phyloP scores from a whole-genome alignment of 75 land plant genomes.

The Larix kaempferi region DNA sequence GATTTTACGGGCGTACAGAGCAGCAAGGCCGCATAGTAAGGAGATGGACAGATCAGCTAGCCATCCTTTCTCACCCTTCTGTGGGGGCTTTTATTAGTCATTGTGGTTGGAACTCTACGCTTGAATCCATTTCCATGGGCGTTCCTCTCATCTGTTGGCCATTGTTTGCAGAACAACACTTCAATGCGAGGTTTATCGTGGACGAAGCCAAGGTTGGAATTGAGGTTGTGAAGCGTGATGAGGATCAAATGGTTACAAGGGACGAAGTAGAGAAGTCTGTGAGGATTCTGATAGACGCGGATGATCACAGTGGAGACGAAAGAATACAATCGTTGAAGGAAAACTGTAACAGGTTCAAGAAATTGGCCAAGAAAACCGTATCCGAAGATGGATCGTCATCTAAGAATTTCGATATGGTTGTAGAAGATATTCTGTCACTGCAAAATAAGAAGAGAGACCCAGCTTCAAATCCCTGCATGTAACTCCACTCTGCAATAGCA shows the following conservation, averaged over 20 bases:
- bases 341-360: not conserved
- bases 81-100: constrained; percentile 11
- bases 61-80: constrained; percentile 21
- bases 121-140: constrained; percentile 1
- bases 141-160: constrained; percentile 38
- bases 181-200: constrained; percentile 12
- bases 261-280: constrained; percentile 15
- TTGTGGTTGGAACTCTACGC: constrained; percentile 13
- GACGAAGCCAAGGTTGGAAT: constrained; percentile 16
- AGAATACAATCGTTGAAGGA: not conserved
- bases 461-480: no score
- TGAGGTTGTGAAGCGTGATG: not conserved
- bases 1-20: not conserved
- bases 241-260: not conserved
- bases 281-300: constrained; percentile 6
- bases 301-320: constrained; percentile 13
- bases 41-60: not conserved
- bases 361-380: not conserved
- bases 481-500: no score
- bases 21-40: not conserved
- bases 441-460: no score
- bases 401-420: not conserved
- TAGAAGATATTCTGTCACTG: not conserved
- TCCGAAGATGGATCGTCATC: constrained; percentile 18
- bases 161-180: constrained; percentile 5